Evolutionary conservation across 2,329 filamentous ascomycete species (phyloP).

Genomic region (Cryphonectria parasitica): DNA sequence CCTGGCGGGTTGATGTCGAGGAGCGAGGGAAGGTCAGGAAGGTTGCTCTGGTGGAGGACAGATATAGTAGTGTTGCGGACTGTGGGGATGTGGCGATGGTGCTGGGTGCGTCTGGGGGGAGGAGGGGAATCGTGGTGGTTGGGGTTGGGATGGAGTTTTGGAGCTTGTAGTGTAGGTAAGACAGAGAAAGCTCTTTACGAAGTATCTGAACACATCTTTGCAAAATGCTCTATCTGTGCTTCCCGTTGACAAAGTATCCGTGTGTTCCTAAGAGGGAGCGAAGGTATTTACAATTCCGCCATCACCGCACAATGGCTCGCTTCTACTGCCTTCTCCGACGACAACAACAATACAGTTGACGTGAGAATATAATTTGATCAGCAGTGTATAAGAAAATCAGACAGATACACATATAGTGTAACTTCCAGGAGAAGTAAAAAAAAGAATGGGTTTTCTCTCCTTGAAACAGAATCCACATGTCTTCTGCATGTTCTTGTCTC

Average conservation of each 20-base stretch:
- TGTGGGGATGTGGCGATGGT: conserved; percentile 55
- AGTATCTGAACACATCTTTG: background rate
- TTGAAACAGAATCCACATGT: background rate
- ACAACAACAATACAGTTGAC: too few species aligned
- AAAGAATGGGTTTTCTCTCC: background rate
- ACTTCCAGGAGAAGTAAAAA: background rate
- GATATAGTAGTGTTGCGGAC: conserved; percentile 64
- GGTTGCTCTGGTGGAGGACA: conserved; percentile 51
- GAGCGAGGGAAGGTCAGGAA: conserved; percentile 20
- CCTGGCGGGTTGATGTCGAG: conserved; percentile 48
- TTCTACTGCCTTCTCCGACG: background rate
- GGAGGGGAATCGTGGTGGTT: conserved; percentile 43
- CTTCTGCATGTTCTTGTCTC: background rate
- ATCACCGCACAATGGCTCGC: too few species aligned
- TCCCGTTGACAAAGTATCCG: too few species aligned
- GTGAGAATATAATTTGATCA: too few species aligned
- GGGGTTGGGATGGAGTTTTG: conserved; percentile 55
- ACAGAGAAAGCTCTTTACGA: too few species aligned
- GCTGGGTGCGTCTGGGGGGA: conserved; percentile 32
- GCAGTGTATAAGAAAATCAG: too few species aligned
- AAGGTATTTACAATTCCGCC: too few species aligned
- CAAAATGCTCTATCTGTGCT: background rate
- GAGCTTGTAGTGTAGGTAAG: conserved; percentile 30
- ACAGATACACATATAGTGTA: background rate
- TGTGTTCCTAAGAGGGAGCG: too few species aligned